A percentile compares a stretch with the other conserved stretches of the same genome.
Evolutionary conservation across 2,329 filamentous ascomycete species (phyloP).

Genomic region (Cercospora sp.): DNA sequence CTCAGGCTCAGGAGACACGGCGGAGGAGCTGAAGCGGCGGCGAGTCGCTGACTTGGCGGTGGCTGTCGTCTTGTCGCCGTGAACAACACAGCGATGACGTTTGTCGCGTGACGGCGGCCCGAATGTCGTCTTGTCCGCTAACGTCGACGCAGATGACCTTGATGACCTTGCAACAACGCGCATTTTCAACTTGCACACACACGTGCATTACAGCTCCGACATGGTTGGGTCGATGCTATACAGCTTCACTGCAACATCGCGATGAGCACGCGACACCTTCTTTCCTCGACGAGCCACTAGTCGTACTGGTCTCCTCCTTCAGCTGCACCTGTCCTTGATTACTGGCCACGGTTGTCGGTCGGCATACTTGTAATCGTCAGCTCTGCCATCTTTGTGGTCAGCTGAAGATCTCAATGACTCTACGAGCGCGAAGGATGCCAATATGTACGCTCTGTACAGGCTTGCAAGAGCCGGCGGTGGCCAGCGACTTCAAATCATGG

Average conservation of each 20-base stretch:
- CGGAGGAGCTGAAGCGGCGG: background rate
- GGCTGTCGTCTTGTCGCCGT: background rate
- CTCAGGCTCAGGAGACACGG: background rate
- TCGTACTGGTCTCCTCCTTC: background rate
- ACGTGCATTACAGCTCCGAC: background rate
- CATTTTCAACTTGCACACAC: background rate
- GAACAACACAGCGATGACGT: constrained; percentile 2
- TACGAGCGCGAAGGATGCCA: too few relatives aligned
- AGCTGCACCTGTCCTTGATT: background rate
- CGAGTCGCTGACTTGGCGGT: constrained; percentile 1
- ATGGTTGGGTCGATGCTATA: background rate
- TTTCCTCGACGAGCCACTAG: background rate
- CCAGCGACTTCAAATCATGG: too few relatives aligned
- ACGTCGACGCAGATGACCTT: background rate
- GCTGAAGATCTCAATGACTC: background rate
- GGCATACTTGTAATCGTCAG: background rate
- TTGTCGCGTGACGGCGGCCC: background rate
- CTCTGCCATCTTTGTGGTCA: background rate
- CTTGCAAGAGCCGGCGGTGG: too few relatives aligned
- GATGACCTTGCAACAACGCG: background rate
- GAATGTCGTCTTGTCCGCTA: background rate
- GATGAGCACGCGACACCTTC: background rate
- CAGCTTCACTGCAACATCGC: background rate
- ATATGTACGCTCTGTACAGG: too few relatives aligned
- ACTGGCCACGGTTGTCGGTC: background rate